Conservation (phyloP, 176 grass and related monocot species). For the Olyra latifolia region DNA sequence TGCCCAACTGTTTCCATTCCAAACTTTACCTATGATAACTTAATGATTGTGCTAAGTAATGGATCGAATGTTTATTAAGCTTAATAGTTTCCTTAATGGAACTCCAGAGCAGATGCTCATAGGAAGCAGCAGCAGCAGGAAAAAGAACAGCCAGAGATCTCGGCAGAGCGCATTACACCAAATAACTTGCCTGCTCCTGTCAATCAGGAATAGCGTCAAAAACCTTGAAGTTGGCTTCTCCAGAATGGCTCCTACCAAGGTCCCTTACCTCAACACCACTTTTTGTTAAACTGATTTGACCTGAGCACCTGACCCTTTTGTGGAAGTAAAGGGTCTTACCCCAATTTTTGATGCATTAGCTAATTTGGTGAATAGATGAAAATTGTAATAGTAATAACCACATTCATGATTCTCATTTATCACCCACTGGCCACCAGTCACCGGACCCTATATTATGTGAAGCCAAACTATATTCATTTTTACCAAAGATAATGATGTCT, state of each 20-base stretch:
- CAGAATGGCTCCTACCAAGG: slow-evolving; percentile 65
- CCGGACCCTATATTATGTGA: too few species aligned
- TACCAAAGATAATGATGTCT: too few species aligned
- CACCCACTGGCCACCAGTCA: too few species aligned
- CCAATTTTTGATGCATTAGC: background rate
- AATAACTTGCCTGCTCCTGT: slow-evolving; percentile 25
- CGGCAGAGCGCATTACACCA: slow-evolving; percentile 23
- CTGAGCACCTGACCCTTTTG: background rate
- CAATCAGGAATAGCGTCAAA: slow-evolving; percentile 63
- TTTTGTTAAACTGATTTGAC: background rate
- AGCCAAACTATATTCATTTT: too few species aligned
- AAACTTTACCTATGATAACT: background rate
- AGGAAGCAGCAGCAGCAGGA: slow-evolving; percentile 71
- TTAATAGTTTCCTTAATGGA: slow-evolving; percentile 43
- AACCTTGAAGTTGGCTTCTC: slow-evolving; percentile 92
- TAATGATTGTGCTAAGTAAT: background rate
- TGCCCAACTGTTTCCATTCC: slow-evolving; percentile 71
- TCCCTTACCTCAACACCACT: slow-evolving; percentile 11
- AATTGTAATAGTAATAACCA: background rate
- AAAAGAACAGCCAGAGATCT: slow-evolving; percentile 45
- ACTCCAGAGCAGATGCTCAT: slow-evolving; percentile 76
- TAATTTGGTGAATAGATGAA: background rate
- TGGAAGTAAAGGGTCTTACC: background rate
- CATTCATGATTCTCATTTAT: background rate
- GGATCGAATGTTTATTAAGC: background rate